Conservation (phyloP, 192 early-diverging fungal species). For the Entomortierella beljakovae region DNA sequence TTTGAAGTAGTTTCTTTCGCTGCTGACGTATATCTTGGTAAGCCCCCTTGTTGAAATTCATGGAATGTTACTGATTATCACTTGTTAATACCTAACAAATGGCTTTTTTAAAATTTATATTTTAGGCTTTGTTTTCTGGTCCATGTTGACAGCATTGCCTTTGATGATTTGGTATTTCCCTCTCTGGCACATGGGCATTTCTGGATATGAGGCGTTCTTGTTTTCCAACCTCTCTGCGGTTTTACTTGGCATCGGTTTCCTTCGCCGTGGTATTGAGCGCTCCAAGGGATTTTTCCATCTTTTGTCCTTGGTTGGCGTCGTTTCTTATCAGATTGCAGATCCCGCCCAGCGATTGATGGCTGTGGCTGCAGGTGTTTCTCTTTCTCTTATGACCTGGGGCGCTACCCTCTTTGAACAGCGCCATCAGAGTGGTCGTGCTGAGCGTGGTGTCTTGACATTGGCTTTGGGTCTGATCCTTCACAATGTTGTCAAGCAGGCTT, state of each 20-base stretch:
- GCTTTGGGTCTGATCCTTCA: constrained; percentile 74
- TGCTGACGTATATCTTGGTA: constrained; percentile 76
- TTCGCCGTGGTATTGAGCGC: constrained; percentile 63
- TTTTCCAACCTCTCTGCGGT: constrained; percentile 69
- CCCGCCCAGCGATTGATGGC: constrained; percentile 70
- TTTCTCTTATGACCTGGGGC: constrained; percentile 67
- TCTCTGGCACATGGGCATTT: constrained; percentile 88
- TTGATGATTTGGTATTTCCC: constrained; percentile 86
- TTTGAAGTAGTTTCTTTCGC: constrained; percentile 58
- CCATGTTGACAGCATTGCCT: constrained; percentile 79
- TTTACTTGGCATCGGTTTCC: constrained; percentile 65
- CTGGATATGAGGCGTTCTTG: constrained; percentile 81
- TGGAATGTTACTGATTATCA: background rate
- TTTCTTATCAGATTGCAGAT: constrained; percentile 66
- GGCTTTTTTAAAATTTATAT: background rate
- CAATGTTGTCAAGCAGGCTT: constrained; percentile 77
- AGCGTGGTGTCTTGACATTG: constrained; percentile 73
- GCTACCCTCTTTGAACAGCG: constrained; percentile 68
- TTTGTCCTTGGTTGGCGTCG: constrained; percentile 71
- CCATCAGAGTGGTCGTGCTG: constrained; percentile 65
- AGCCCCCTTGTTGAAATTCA: background rate
- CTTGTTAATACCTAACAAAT: background rate
- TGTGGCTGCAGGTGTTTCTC: constrained; percentile 67
- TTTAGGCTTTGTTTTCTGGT: constrained; percentile 83
- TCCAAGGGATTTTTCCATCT: constrained; percentile 68